Conservation (phyloP, 73 alveolate species). For the Halteria grandinella region DNA sequence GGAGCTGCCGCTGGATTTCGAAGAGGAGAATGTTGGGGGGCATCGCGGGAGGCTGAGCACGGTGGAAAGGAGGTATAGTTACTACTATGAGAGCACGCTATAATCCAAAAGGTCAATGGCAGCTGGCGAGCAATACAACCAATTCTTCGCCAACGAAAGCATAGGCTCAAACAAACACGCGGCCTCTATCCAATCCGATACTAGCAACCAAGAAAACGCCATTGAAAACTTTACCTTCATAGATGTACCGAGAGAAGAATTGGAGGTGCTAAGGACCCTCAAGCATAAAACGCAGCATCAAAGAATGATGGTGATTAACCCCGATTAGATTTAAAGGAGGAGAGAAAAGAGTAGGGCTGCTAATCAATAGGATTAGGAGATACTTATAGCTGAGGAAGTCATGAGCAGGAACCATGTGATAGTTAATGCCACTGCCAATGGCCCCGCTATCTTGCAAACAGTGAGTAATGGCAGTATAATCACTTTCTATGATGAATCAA, state of each 20-base stretch:
- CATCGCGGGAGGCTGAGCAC: slow-evolving; percentile 37
- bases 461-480: too few species aligned
- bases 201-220: not conserved
- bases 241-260: slow-evolving; percentile 47
- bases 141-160: slow-evolving; percentile 38
- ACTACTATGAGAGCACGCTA: slow-evolving; percentile 31
- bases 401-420: not conserved
- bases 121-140: slow-evolving; percentile 18
- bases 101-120: slow-evolving; percentile 44
- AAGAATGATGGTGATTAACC: not conserved
- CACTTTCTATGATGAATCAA: slow-evolving; percentile 60
- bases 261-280: slow-evolving; percentile 5
- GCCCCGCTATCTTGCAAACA: slow-evolving; percentile 1
- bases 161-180: slow-evolving; percentile 32
- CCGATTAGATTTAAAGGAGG: not conserved
- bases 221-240: slow-evolving; percentile 48
- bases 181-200: slow-evolving; percentile 25
- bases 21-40: slow-evolving; percentile 20
- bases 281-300: not conserved
- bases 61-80: slow-evolving; percentile 10
- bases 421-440: slow-evolving; percentile 11
- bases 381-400: slow-evolving; percentile 1
- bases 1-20: slow-evolving; percentile 38
- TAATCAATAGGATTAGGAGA: not conserved
- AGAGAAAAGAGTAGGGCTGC: not conserved